Evolutionary conservation across 1,139 yeast species (phyloP).

Genomic region (Geotrichum histeridarum): DNA sequence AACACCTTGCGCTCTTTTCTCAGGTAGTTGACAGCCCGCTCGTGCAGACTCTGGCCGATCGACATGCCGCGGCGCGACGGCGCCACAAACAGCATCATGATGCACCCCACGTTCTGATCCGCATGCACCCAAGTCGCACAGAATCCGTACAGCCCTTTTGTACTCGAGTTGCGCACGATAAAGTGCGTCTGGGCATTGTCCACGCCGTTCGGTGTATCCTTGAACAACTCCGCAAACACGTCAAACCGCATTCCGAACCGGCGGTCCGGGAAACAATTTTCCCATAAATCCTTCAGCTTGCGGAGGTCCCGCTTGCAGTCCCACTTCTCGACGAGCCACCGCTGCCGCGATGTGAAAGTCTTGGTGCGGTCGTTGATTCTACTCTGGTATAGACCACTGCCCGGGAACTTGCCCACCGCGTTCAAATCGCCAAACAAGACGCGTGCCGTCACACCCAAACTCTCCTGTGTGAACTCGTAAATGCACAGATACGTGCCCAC

Average conservation of each 20-base stretch:
- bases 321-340: conserved; percentile 62
- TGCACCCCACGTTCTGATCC: conserved; percentile 42
- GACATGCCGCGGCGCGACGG: conserved; percentile 54
- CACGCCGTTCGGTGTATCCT: background rate
- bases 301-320: conserved; percentile 50
- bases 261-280: conserved; percentile 30
- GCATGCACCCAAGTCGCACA: conserved; percentile 53
- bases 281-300: conserved; percentile 45
- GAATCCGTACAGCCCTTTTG: conserved; percentile 54
- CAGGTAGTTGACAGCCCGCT: conserved; percentile 51
- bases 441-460: conserved; percentile 47
- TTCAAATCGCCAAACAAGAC: conserved; percentile 52
- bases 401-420: conserved; percentile 57
- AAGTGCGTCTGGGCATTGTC: conserved; percentile 41
- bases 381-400: conserved; percentile 36
- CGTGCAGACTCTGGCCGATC: conserved; percentile 54
- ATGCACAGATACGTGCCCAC: conserved; percentile 58
- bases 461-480: conserved; percentile 55
- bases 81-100: conserved; percentile 51
- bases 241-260: conserved; percentile 9
- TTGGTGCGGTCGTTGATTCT: conserved; percentile 25
- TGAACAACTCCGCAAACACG: conserved; percentile 1
- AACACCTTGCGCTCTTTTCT: conserved; percentile 45
- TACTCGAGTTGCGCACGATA: conserved; percentile 55
- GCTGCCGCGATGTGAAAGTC: conserved; percentile 24